Evolutionary conservation across 345 rosid genomes (phyloP), one percentile per base, ranked within the genome.

Genomic region (Boechera stricta): DNA sequence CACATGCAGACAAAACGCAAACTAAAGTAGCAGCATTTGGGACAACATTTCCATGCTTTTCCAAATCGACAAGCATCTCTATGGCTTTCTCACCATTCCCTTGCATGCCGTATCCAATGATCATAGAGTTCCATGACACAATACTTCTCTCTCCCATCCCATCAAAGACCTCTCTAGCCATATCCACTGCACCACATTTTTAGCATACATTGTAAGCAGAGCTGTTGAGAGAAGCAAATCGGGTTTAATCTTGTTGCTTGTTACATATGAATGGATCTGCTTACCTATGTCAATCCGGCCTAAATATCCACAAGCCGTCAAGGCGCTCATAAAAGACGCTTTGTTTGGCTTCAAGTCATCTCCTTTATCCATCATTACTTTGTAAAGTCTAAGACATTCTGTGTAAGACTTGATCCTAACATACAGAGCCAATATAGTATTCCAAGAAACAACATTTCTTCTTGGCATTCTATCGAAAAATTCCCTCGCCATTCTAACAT

Each of bases 51-150:
- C 90, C 84, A 53, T 77, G 69, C 74, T 81, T 83, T 67, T 78
- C 90, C 88, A 88, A 81, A 72, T 82, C 82, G 18, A 81, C 15
- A 83, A 90, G 77, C 82, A 86, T 39, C 52, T 87, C 83, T 33
- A 88, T 33, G 47, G 87, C 86, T 84, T 78, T 82, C 65, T 86
- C 86, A 42, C 84, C 91, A 54, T 74, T 63, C 64, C 92, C 94
- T 16, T 83, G 85, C 84, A 69, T 78, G 33, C 88, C 88, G 70
- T 86, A 90, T 48, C 96, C 94, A 56, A 84, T 86, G 61, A 92
- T 87, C 90, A 92, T 83, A 24, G 88, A 78, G 58, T 77, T 85
- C 87, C 90, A 84, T 2, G 87, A 85, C 58, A 84, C 85, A 2
- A 82, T 69, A 66, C 78, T 85, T 79, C 78, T 84, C 31, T 76